Conservation (phyloP, 2,329 filamentous ascomycete genomes). For the Aspergillus quadricinctus region DNA sequence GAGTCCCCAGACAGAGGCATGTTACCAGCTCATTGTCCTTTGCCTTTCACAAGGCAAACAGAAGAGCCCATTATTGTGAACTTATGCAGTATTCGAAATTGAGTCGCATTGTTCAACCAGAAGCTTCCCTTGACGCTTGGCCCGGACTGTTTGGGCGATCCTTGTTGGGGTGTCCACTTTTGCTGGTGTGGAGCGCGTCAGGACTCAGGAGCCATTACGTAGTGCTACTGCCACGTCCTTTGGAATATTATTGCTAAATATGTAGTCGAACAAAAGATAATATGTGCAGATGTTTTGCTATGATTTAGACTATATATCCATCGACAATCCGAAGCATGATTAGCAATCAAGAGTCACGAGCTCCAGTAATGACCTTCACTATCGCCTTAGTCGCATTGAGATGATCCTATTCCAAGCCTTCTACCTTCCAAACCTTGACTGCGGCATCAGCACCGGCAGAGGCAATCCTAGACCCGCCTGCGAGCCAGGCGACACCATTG, state of each 20-base stretch:
- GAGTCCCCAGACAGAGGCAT: conserved; percentile 28
- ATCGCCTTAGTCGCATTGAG: not conserved
- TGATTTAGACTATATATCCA: not conserved
- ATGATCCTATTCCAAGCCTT: conserved; percentile 42
- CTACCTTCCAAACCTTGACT: conserved; percentile 80
- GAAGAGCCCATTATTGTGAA: not conserved
- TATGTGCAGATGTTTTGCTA: not conserved
- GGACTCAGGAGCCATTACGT: not conserved
- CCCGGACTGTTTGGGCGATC: not conserved
- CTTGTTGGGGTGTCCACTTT: not conserved
- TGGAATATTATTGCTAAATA: not conserved
- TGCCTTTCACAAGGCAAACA: not conserved
- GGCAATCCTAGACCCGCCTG: conserved; percentile 61
- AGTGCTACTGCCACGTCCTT: not conserved
- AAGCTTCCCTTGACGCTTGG: not conserved
- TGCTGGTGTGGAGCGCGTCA: not conserved
- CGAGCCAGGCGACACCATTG: conserved; percentile 77
- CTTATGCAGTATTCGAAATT: not conserved
- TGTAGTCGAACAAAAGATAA: not conserved
- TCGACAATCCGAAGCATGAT: not conserved
- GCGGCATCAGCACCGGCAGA: conserved; percentile 83
- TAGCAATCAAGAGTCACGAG: not conserved
- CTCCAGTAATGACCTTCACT: not conserved
- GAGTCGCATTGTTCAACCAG: not conserved
- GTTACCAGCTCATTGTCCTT: conserved; percentile 18